Evolutionary conservation across 1,284 basidiomycete genomes (phyloP).

Genomic region (Rhodotorula glutinis): DNA sequence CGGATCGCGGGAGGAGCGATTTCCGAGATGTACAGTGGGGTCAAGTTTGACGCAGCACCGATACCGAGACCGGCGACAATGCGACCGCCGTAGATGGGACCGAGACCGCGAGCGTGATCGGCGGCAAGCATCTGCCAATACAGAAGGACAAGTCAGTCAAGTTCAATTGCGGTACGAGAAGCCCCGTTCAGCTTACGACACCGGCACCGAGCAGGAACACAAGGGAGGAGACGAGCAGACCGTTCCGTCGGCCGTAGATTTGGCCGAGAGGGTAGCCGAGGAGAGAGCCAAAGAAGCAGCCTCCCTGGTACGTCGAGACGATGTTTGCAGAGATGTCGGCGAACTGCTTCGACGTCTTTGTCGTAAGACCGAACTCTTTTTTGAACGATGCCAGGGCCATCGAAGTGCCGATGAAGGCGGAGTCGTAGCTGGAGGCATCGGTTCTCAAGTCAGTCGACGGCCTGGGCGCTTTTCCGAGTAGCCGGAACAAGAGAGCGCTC

Average conservation of each 20-base stretch:
- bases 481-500: too few relatives aligned
- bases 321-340: slow-evolving; percentile 29
- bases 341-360: slow-evolving; percentile 14
- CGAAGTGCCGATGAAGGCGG: slow-evolving; percentile 45
- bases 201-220: slow-evolving; percentile 45
- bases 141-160: background rate
- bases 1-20: slow-evolving; percentile 44
- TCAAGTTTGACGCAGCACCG: slow-evolving; percentile 44
- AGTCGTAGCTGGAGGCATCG: slow-evolving; percentile 23
- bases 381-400: slow-evolving; percentile 44
- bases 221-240: slow-evolving; percentile 39
- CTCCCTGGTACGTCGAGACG: slow-evolving; percentile 28
- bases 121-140: slow-evolving; percentile 22
- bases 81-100: slow-evolving; percentile 44
- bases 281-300: slow-evolving; percentile 31
- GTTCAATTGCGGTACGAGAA: background rate
- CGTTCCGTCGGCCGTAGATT: slow-evolving; percentile 34
- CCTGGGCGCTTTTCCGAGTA: too few relatives aligned
- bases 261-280: slow-evolving; percentile 20
- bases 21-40: slow-evolving; percentile 47
- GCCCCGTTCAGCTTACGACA: slow-evolving; percentile 22
- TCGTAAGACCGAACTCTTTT: slow-evolving; percentile 38
- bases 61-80: slow-evolving; percentile 42
- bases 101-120: slow-evolving; percentile 13
- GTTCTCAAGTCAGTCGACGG: background rate